Evolutionary conservation across 441 rosid genomes (phyloP).

Genomic region (Adansonia grandidieri): DNA sequence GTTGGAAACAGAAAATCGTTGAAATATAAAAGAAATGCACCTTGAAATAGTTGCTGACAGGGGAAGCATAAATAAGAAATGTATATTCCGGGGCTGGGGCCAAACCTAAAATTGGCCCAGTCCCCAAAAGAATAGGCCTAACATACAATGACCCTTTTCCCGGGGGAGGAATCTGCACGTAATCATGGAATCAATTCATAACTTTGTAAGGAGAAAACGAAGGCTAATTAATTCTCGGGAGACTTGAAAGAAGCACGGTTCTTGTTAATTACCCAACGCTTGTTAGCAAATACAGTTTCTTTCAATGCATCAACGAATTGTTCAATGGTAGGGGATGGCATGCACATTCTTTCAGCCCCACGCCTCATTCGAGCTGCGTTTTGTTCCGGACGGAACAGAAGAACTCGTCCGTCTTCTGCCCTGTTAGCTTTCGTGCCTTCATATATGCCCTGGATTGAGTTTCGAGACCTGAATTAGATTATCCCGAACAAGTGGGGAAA

Average conservation of each 20-base stretch:
- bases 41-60: constrained; percentile 85
- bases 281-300: constrained; percentile 65
- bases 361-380: constrained; percentile 68
- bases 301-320: constrained; percentile 76
- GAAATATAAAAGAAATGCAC: constrained; percentile 29
- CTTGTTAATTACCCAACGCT: constrained; percentile 63
- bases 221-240: not conserved
- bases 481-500: not conserved
- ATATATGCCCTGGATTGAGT: constrained; percentile 53
- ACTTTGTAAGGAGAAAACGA: not conserved
- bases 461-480: not conserved
- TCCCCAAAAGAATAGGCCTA: constrained; percentile 86
- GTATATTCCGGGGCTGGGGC: constrained; percentile 83
- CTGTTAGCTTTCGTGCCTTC: constrained; percentile 84
- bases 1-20: not conserved
- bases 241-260: not conserved
- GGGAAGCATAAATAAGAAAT: constrained; percentile 75
- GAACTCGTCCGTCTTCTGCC: constrained; percentile 61
- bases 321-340: constrained; percentile 74
- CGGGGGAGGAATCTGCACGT: constrained; percentile 73
- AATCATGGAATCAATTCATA: not conserved
- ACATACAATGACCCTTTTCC: constrained; percentile 88
- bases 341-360: constrained; percentile 86
- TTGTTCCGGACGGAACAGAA: constrained; percentile 71
- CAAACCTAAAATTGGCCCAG: constrained; percentile 83